Evolutionary conservation across 208 protist genomes (phyloP).

Genomic region (Wallacemonas sp.): DNA sequence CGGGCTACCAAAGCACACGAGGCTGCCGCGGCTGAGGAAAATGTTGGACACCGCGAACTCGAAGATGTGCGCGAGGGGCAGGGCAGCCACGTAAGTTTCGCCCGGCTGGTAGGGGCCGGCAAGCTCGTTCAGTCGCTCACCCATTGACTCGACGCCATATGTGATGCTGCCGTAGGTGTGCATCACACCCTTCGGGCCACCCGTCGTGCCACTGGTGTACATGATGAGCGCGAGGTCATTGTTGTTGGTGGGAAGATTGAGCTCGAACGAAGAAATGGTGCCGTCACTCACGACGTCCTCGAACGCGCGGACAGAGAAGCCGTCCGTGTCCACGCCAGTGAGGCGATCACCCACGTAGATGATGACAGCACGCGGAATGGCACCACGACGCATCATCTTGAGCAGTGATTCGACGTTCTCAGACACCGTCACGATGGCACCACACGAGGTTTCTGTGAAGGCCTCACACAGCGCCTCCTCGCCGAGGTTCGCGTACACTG

Average conservation of each 20-base stretch:
- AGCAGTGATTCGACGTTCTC: constrained; percentile 18
- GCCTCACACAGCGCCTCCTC: constrained; percentile 28
- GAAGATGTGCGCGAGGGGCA: constrained; percentile 75
- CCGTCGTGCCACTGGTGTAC: constrained; percentile 76
- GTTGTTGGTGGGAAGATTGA: constrained; percentile 9
- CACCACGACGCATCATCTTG: constrained; percentile 24
- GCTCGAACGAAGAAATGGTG: constrained; percentile 1
- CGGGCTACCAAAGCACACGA: constrained; percentile 40
- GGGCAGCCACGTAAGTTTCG: constrained; percentile 51
- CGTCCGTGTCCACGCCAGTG: not conserved
- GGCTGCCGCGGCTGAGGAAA: constrained; percentile 26
- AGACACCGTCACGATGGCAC: constrained; percentile 21
- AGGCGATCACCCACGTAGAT: constrained; percentile 18
- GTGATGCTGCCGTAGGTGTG: constrained; percentile 38
- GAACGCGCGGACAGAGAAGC: constrained; percentile 16
- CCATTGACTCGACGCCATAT: constrained; percentile 10
- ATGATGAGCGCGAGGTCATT: constrained; percentile 38
- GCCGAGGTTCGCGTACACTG: constrained; percentile 44
- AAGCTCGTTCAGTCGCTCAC: constrained; percentile 16
- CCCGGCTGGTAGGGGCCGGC: constrained; percentile 28
- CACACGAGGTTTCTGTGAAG: constrained; percentile 24
- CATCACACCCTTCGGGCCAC: constrained; percentile 63
- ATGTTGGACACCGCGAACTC: constrained; percentile 44
- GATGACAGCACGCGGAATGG: constrained; percentile 34
- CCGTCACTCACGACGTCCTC: constrained; percentile 21